A percentile compares a stretch with the other conserved stretches of the same genome.
Conservation (phyloP, 495 filamentous ascomycete species). For the Penicillium goetzii region DNA sequence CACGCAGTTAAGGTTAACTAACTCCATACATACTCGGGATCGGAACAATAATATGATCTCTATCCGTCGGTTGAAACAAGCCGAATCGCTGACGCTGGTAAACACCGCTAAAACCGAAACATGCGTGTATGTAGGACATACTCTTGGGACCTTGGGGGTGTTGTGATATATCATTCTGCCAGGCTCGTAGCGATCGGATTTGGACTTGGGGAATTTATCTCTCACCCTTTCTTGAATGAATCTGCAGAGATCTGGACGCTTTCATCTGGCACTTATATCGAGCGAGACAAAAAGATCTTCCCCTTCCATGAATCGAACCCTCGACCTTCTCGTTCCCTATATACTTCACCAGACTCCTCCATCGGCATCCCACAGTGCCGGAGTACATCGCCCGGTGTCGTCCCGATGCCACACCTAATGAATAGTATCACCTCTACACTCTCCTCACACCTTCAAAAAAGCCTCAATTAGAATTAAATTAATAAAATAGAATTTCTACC, state of each 20-base stretch:
- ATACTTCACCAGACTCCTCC: neutral
- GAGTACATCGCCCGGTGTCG: neutral
- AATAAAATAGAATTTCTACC: too few species aligned
- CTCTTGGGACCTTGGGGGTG: neutral
- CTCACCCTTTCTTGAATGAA: too few species aligned
- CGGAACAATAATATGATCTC: neutral
- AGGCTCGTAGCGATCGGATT: neutral
- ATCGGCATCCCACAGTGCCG: neutral
- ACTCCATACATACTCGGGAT: neutral
- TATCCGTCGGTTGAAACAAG: neutral
- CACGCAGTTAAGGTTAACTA: neutral
- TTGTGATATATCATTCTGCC: too few species aligned
- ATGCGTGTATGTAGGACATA: neutral
- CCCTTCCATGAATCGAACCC: neutral
- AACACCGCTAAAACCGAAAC: constrained; percentile 1
- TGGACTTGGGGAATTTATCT: neutral
- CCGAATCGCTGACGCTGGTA: neutral
- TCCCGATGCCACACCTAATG: neutral
- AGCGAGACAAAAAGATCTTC: neutral
- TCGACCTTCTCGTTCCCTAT: neutral
- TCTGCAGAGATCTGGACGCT: too few species aligned
- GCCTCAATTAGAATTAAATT: too few species aligned
- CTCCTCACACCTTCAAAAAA: too few species aligned
- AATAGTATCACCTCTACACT: neutral
- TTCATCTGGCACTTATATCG: too few species aligned